Evolutionary conservation across 768 basidiomycete species (phyloP).

Genomic region (Panus rudis): DNA sequence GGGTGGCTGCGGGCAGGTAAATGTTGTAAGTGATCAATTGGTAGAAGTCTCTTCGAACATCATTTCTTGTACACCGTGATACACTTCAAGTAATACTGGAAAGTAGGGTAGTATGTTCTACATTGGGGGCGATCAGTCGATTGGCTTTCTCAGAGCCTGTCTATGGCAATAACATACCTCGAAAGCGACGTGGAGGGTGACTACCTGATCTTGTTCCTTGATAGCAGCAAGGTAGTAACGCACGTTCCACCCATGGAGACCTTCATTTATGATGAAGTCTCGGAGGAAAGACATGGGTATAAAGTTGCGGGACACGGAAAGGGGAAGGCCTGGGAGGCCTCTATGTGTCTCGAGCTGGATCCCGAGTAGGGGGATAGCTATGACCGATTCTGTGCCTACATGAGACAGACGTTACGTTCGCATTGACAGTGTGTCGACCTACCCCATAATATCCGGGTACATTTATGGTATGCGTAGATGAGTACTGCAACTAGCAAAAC

Average conservation of each 20-base stretch:
- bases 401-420: background rate
- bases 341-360: conserved; percentile 69
- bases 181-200: conserved; percentile 48
- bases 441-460: conserved; percentile 46
- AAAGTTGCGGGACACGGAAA: conserved; percentile 40
- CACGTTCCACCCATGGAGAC: conserved; percentile 63
- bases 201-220: conserved; percentile 22
- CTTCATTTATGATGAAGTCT: conserved; percentile 72
- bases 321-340: conserved; percentile 38
- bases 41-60: too few relatives aligned
- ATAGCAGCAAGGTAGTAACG: conserved; percentile 58
- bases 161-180: conserved; percentile 36
- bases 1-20: too few relatives aligned
- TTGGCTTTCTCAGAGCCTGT: too few relatives aligned
- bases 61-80: conserved; percentile 49
- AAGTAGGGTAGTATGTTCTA: conserved; percentile 64
- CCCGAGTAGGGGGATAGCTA: conserved; percentile 60
- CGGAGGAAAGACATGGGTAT: conserved; percentile 47
- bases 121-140: too few relatives aligned
- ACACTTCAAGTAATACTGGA: conserved; percentile 51
- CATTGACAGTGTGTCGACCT: background rate
- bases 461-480: conserved; percentile 28
- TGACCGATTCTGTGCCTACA: conserved; percentile 52
- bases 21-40: too few relatives aligned
- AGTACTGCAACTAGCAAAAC: conserved; percentile 11